phyloP scores from a whole-genome alignment of 768 basidiomycete species.

The Pisolithus albus region DNA sequence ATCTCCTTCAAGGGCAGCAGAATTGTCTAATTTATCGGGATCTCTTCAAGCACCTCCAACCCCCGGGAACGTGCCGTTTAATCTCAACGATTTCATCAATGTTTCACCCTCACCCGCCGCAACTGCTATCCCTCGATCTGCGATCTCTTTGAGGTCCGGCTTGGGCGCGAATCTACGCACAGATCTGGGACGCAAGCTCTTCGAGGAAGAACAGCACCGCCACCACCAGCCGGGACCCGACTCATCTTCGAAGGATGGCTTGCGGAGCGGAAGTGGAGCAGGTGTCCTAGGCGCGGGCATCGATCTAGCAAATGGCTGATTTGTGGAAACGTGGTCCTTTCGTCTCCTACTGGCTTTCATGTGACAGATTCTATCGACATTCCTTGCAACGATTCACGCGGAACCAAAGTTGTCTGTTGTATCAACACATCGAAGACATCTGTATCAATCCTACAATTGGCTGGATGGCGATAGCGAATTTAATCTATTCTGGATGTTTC shows the following conservation, averaged over 20 bases:
- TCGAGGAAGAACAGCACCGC: conserved; percentile 63
- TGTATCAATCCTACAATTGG: conserved; percentile 28
- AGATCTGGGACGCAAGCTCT: conserved; percentile 60
- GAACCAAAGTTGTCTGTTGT: conserved; percentile 24
- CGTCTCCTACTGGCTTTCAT: conserved; percentile 6
- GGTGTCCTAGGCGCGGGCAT: conserved; percentile 25
- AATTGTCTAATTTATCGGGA: conserved; percentile 8
- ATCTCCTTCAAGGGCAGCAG: conserved; percentile 20
- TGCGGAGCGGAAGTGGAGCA: conserved; percentile 22
- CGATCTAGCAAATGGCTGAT: conserved; percentile 23
- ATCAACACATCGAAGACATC: conserved; percentile 23
- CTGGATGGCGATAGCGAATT: conserved; percentile 16
- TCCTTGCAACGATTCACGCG: conserved; percentile 18
- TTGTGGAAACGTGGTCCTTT: conserved; percentile 1
- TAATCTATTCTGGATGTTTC: conserved; percentile 21
- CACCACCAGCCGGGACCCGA: conserved; percentile 19
- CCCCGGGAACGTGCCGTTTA: conserved; percentile 40
- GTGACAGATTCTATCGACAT: conserved; percentile 10
- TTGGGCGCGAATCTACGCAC: conserved; percentile 49
- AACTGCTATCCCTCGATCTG: conserved; percentile 24
- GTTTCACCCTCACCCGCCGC: conserved; percentile 59
- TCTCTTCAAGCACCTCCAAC: conserved; percentile 32
- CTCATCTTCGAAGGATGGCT: conserved; percentile 13
- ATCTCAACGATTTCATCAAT: conserved; percentile 67
- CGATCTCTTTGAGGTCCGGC: conserved; percentile 26